Evolutionary conservation across 495 filamentous ascomycete genomes (phyloP), one percentile per base, ranked within the genome.

Genomic region (Daldinia decipiens): DNA sequence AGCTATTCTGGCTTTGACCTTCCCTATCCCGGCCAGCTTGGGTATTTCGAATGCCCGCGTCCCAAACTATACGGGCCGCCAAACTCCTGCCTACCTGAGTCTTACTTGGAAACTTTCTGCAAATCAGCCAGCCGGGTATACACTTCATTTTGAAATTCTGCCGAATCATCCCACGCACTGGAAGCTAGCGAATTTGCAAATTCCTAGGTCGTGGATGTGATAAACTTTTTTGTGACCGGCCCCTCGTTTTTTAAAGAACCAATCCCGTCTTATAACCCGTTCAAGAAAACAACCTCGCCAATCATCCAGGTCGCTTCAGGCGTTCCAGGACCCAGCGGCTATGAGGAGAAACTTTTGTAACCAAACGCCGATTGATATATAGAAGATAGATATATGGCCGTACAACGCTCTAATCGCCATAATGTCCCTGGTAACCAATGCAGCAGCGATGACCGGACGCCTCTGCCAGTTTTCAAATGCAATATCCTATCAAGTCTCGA

Each of bases 401-500:
- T 32, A 19, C 21, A 26, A 7, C 24, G 21, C 65, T 65, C 43
- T 54, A 55, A 36, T 53, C 34, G 21, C 39, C 32, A 13, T 27
- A 5, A 32, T 53, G 15, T 39, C 19, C 31, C 43, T 5, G 1
- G 15, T 17, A 57, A 43, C 29, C 24, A 38, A 67, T 15, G 21
- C 26, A 31, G 40, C 24, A 59, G 38, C 51, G 24, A 61, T 31
- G 21, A 62, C 50, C 47, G 34, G 60, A 68, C 45, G 50, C 56
- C 61, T 40, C 53, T 50, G 4, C 56, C 70, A 56, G 34, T 31
- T 66, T 73, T 65, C 38, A 29, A 54, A 73, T 73, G 70, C 70
- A 62, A 58, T 64, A 45, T 51, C 36, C 65, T 66, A 45, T 61
- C 50, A 69, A 58, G 8, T 55, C 60, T 24, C 55, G 8, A 17